Evolutionary conservation across 2,329 filamentous ascomycete species (phyloP), one percentile per base, ranked within the genome.

Genomic region (Stemphylium vesicarium): DNA sequence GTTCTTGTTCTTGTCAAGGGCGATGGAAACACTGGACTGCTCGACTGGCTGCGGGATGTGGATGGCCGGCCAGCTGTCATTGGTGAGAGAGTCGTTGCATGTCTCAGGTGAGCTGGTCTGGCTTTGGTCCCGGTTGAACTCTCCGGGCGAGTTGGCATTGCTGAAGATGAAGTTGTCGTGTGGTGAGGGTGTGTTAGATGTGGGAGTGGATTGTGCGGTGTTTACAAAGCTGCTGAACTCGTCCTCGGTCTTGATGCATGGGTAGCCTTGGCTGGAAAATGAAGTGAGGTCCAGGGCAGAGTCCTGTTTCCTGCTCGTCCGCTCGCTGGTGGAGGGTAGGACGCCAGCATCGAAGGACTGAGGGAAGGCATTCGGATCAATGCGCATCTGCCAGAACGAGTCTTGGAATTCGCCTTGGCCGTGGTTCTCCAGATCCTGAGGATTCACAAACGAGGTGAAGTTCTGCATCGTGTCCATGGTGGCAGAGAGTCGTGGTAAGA

Each of bases 1-100:
- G 13, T 93, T 96, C 76, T 97, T 98, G 52, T 74, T 71, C 56
- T 69, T 72, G 60, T 74, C 69, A 18, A 70, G 55, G 13, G 51
- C 53, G 35, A 73, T 60, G 31, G 51, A 56, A 39, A 73, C 53
- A 2, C 63, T 52, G 24, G 65, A 61, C 10, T 57, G 56, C 18
- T 68, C 63, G 20, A 63, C 55, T 7, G 62, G 45, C 50, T 70
- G 68, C 2, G 67, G 65, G 20, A 70, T 71, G 50, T 64, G 63
- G 35, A 70, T 70, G n/a, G 63, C 65, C 32, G 57, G 47, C 68
- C 66, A 48, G 60, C 56, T 41, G 66, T 69, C 48, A 46, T 53
- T 55, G 56, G 43, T 31, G 15, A 59, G 40, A 39, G 63, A 58
- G 42, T 68, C 66, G 39, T 63, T 65, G 44, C 60, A 62, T 18